phyloP scores from a whole-genome alignment of 164 flowering plant species.

The Vitis rupestris region DNA sequence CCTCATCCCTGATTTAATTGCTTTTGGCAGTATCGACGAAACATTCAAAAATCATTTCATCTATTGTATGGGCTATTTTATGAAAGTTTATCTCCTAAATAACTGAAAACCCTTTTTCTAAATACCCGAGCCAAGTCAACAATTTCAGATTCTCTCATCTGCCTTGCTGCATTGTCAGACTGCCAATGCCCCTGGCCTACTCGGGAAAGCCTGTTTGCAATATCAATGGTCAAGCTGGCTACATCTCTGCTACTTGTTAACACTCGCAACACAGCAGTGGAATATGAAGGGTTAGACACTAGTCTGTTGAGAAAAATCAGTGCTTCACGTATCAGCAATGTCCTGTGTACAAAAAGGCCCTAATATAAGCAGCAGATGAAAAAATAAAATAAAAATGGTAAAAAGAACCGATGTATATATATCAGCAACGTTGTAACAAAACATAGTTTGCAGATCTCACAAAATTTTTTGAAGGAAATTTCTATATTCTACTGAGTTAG shows the following conservation, averaged over 20 bases:
- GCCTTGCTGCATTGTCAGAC: constrained; percentile 20
- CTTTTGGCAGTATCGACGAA: no score
- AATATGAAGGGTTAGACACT: constrained; percentile 61
- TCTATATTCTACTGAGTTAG: no score
- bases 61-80: neutral
- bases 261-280: constrained; percentile 43
- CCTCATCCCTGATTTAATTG: no score
- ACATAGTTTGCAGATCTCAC: no score
- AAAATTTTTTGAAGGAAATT: no score
- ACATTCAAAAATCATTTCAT: neutral
- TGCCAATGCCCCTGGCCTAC: constrained; percentile 24
- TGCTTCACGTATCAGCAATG: constrained; percentile 68
- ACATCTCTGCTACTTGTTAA: constrained; percentile 64
- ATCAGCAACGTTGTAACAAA: no score
- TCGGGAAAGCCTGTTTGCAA: constrained; percentile 56
- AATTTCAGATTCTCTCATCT: constrained; percentile 55
- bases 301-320: constrained; percentile 80
- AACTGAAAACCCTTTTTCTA: constrained; percentile 49
- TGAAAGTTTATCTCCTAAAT: constrained; percentile 43
- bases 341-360: constrained; percentile 37
- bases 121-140: constrained; percentile 62
- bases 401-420: no score
- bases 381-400: neutral
- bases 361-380: neutral
- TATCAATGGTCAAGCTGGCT: constrained; percentile 61